Evolutionary conservation across 306 rosid species (phyloP).

Genomic region (Quercus glauca): DNA sequence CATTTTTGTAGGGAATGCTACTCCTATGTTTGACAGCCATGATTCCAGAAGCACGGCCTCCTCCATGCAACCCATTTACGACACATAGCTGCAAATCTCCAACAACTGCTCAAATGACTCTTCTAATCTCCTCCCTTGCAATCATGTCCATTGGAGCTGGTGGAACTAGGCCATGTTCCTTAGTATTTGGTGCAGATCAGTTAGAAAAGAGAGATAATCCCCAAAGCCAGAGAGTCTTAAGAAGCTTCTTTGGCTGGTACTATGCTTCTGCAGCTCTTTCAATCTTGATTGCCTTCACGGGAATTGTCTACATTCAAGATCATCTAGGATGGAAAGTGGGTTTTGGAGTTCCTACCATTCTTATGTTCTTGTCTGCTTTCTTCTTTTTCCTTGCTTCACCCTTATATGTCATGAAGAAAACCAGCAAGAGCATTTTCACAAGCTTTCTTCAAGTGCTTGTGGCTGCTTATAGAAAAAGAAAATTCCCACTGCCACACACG

Average conservation of each 20-base stretch:
- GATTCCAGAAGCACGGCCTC: conserved; percentile 45
- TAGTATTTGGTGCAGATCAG: conserved; percentile 75
- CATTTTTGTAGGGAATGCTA: conserved; percentile 44
- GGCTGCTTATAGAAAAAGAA: conserved; percentile 50
- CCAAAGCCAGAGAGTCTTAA: conserved; percentile 44
- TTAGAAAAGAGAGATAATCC: conserved; percentile 33
- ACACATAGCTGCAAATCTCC: conserved; percentile 39
- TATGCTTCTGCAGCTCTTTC: conserved; percentile 50
- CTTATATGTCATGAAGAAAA: conserved; percentile 47
- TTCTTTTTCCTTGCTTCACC: conserved; percentile 49
- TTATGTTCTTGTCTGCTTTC: conserved; percentile 46
- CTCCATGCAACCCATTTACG: conserved; percentile 29
- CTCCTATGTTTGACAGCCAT: conserved; percentile 63
- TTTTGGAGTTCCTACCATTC: conserved; percentile 57
- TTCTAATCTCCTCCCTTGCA: conserved; percentile 32
- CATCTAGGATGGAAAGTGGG: conserved; percentile 68
- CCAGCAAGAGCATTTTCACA: conserved; percentile 47
- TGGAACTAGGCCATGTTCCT: conserved; percentile 51
- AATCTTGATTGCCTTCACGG: conserved; percentile 46
- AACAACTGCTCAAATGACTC: conserved; percentile 36
- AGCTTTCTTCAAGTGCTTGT: conserved; percentile 46
- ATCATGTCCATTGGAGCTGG: conserved; percentile 61
- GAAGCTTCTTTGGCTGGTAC: conserved; percentile 62
- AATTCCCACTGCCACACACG: conserved; percentile 29
- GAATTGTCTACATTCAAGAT: conserved; percentile 55